A percentile compares a stretch with the other conserved stretches of the same genome.
These are phyloP conservation scores for Mariannaea elegans DNA, from an alignment of 2,329 filamentous ascomycete species.

Conservation along the genomic window DNA sequence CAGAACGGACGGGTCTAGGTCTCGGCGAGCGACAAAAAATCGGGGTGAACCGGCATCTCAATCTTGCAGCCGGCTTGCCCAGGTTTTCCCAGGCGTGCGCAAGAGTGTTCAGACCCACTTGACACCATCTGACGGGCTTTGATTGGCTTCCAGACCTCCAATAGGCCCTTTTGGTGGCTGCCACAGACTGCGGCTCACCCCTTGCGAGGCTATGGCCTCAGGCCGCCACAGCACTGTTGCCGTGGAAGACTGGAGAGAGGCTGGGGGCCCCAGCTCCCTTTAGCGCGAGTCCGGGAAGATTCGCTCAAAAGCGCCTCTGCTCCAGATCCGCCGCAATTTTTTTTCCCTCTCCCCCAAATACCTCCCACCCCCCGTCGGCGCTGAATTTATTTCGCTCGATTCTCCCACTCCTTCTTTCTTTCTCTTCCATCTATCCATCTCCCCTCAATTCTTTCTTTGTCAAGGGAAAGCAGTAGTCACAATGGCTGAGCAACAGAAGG, in stretches of 20 bases:
- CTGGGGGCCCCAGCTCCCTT: conserved; percentile 43
- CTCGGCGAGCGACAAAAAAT: conserved; percentile 44
- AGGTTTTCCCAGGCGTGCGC: conserved; percentile 18
- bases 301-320: conserved; percentile 61
- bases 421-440: conserved; percentile 62
- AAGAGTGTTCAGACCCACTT: conserved; percentile 14
- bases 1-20: conserved; percentile 37
- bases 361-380: conserved; percentile 54
- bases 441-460: conserved; percentile 68
- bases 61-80: conserved; percentile 39
- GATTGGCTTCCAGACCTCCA: conserved; percentile 2
- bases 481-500: conserved; percentile 65
- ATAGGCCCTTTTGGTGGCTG: conserved; percentile 25
- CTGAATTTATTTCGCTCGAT: conserved; percentile 56
- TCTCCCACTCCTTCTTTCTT: conserved; percentile 52
- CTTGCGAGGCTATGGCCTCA: conserved; percentile 42
- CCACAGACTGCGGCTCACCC: conserved; percentile 27
- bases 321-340: conserved; percentile 60
- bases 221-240: conserved; percentile 47
- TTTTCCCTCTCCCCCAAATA: conserved; percentile 55
- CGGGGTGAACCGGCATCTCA: conserved; percentile 48
- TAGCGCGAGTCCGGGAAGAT: conserved; percentile 59
- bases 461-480: conserved; percentile 57
- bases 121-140: conserved; percentile 27
- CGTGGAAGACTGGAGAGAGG: conserved; percentile 39